Conservation (phyloP, 2,329 filamentous ascomycete species). For the Diaporthe sp. region DNA sequence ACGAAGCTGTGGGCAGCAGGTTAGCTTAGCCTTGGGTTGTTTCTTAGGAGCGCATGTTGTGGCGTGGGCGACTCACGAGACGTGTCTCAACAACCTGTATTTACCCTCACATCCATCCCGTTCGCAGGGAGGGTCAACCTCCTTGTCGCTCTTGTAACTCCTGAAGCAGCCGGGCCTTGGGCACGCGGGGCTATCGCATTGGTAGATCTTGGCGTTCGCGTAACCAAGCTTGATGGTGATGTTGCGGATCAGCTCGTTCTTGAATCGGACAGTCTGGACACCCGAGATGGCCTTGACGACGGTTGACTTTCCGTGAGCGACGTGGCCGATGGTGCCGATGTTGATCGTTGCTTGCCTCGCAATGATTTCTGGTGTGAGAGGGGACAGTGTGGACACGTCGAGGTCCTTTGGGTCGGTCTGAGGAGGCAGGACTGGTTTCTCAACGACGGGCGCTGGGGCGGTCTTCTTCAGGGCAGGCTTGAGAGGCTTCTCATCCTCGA, state of each 20-base stretch:
- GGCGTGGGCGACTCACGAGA: constrained; percentile 74
- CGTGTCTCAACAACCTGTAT: constrained; percentile 90
- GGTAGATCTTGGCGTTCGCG: constrained; percentile 99
- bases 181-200: constrained; percentile 93
- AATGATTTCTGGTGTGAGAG: constrained; percentile 96
- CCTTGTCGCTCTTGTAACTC: constrained; percentile 99
- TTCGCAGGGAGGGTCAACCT: constrained; percentile 96
- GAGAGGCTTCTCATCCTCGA: constrained; percentile 73
- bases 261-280: constrained; percentile 98
- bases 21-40: constrained; percentile 40
- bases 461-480: constrained; percentile 91
- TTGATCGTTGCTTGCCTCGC: constrained; percentile 98
- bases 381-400: constrained; percentile 82
- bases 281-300: constrained; percentile 99
- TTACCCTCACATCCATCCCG: constrained; percentile 88
- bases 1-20: constrained; percentile 77
- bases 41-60: background rate
- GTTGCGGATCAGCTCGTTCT: constrained; percentile 99
- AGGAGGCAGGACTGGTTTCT: constrained; percentile 72
- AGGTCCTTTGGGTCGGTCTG: constrained; percentile 94
- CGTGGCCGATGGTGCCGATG: constrained; percentile 97
- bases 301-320: constrained; percentile 98
- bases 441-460: constrained; percentile 65
- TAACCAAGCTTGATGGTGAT: constrained; percentile 99
- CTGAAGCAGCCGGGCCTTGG: constrained; percentile 94